Conservation (phyloP, 2,329 filamentous ascomycete genomes). For the Sordariomycetes sp. region DNA sequence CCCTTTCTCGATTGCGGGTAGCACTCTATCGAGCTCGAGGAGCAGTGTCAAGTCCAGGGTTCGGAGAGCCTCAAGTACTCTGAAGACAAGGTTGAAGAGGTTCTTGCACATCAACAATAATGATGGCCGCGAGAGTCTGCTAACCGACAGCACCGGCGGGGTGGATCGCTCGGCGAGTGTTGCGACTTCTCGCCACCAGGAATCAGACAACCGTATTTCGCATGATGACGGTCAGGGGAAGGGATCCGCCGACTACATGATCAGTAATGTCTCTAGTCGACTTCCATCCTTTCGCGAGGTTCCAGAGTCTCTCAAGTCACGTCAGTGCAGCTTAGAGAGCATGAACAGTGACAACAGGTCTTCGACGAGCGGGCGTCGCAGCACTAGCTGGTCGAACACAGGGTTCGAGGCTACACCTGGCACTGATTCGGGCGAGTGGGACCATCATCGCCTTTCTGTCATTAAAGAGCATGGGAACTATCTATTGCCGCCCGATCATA, state of each 20-base stretch:
- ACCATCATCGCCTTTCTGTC: conserved; percentile 45
- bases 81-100: conserved; percentile 48
- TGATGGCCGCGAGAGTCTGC: conserved; percentile 16
- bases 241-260: conserved; percentile 6
- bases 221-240: background rate
- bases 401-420: conserved; percentile 16
- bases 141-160: conserved; percentile 11
- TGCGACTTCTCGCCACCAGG: background rate
- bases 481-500: conserved; percentile 4
- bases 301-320: conserved; percentile 18
- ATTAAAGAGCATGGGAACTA: conserved; percentile 44
- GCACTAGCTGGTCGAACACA: conserved; percentile 52
- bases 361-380: conserved; percentile 44
- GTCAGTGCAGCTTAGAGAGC: conserved; percentile 41
- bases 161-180: background rate
- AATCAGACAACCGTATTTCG: background rate
- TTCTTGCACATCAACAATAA: conserved; percentile 33
- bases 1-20: background rate
- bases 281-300: background rate
- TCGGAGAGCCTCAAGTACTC: conserved; percentile 46
- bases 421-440: conserved; percentile 22
- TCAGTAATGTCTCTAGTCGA: background rate
- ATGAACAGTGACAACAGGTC: conserved; percentile 21
- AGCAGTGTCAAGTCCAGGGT: conserved; percentile 19
- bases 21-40: conserved; percentile 10